Evolutionary conservation across 1,284 basidiomycete species (phyloP).

Genomic region (Ustilago shanxiensis): DNA sequence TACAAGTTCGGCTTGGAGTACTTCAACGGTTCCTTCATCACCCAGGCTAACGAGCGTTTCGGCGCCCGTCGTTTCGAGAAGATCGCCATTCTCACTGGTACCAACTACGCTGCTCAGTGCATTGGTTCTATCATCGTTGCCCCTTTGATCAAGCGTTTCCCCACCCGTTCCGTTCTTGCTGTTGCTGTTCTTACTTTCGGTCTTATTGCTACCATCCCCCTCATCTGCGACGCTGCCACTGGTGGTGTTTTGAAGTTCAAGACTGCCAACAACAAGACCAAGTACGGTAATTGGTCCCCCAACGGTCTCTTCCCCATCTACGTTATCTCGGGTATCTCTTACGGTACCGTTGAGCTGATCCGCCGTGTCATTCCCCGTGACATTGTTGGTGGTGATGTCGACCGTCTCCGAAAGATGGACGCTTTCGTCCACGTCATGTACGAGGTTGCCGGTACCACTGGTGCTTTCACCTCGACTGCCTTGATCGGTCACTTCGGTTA

Average conservation of each 20-base stretch:
- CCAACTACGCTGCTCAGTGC: constrained; percentile 68
- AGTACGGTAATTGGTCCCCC: constrained; percentile 69
- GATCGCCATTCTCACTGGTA: constrained; percentile 64
- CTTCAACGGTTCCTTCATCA: constrained; percentile 64
- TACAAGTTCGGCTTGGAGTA: constrained; percentile 60
- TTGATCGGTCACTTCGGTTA: constrained; percentile 70
- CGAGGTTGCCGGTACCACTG: constrained; percentile 71
- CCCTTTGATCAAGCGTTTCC: constrained; percentile 70
- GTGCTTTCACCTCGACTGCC: constrained; percentile 69
- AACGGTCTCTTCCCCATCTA: constrained; percentile 69
- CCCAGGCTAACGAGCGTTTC: constrained; percentile 65
- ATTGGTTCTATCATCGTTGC: constrained; percentile 66
- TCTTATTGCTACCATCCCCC: constrained; percentile 66
- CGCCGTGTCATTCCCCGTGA: constrained; percentile 70
- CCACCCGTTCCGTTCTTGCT: constrained; percentile 69
- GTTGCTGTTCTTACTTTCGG: constrained; percentile 68
- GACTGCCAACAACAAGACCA: constrained; percentile 60
- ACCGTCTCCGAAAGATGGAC: constrained; percentile 69
- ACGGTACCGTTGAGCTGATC: constrained; percentile 71
- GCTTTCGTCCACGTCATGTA: constrained; percentile 70
- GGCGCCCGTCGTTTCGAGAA: constrained; percentile 58
- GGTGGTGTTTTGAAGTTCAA: constrained; percentile 64
- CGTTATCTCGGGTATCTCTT: constrained; percentile 66
- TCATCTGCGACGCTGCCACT: constrained; percentile 70
- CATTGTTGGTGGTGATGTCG: constrained; percentile 67